Base-by-base conservation (phyloP, 2,329 filamentous ascomycete genomes). In the Sphaerulina vaccinii region DNA sequence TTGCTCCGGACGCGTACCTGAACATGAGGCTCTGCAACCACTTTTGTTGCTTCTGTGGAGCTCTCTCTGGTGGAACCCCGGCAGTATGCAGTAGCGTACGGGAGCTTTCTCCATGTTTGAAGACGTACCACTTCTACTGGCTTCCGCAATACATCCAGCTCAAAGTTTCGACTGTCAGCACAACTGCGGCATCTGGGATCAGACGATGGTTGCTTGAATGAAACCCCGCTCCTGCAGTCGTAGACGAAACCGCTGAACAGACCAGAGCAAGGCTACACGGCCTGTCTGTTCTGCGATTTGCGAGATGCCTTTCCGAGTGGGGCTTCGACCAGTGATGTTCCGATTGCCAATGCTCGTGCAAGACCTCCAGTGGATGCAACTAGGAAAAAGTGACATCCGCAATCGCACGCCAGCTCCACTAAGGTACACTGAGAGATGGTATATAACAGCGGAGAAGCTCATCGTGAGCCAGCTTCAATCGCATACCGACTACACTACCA, bases 101-200 rank as follows among this genome's bases (percentile, higher is more conserved):
- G 51, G 41, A 56, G 52, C 46, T 49, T 49, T 52, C 50, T 54
- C 52, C 55, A 55, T 35, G 49, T 53, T 45, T 47, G 11, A 24
- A 8, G 11, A 43, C 18, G 23, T 19, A 38, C 22, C 21, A 24
- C 44, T 19, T 19, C 18, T 33, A 16, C 44, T 35, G 29, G 23
- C 45, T 59, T 57, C 57, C 57, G 57, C 57, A 56, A 59, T 59
- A 59, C 49, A 51, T 57, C 57, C 57, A 48, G 40, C 42, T 36
- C 22, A 19, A n/a, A 22, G 19, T 29, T 42, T 46, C 46, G 37
- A 49, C 33, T 19, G 27, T 32, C 40, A 46, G 45, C 48, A 24
- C 16, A 24, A 37, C 50, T 46, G 44, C 21, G 18, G 36, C 35
- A 9, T 36, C 43, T 35, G 38, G 50, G 49, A 45, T 46, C 16